Evolutionary conservation across 345 rosid genomes (phyloP).

Genomic region (Populus euphratica): DNA sequence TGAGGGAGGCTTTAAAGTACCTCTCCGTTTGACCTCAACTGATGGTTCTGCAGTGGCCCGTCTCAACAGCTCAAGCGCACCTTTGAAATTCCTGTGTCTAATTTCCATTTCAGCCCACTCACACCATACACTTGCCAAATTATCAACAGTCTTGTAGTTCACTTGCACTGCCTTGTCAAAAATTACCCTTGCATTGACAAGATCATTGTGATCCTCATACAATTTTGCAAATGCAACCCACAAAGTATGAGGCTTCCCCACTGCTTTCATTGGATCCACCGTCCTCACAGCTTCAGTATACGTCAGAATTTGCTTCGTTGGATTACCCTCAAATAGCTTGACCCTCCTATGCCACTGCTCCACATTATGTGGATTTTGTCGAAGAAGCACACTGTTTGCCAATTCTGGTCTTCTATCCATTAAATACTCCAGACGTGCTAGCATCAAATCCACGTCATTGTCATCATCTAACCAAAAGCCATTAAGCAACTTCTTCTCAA

Average conservation of each 20-base stretch:
- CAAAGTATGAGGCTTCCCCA: slow-evolving; percentile 92
- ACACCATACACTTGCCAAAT: slow-evolving; percentile 92
- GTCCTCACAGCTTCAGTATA: slow-evolving; percentile 97
- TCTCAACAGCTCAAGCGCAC: slow-evolving; percentile 85
- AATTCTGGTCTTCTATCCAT: slow-evolving; percentile 85
- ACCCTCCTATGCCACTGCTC: slow-evolving; percentile 98
- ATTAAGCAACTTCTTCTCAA: slow-evolving; percentile 71
- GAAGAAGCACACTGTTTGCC: slow-evolving; percentile 86
- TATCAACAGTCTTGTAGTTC: slow-evolving; percentile 81
- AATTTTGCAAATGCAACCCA: slow-evolving; percentile 93
- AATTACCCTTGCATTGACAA: slow-evolving; percentile 83
- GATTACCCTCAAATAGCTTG: slow-evolving; percentile 81
- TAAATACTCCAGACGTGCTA: slow-evolving; percentile 74
- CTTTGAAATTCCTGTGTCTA: slow-evolving; percentile 76
- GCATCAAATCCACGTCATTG: slow-evolving; percentile 75
- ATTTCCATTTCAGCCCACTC: slow-evolving; percentile 99
- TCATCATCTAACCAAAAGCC: slow-evolving; percentile 90
- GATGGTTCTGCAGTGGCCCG: slow-evolving; percentile 97
- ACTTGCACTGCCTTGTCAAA: slow-evolving; percentile 96
- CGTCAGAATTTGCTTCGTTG: slow-evolving; percentile 84
- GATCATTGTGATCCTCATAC: slow-evolving; percentile 77
- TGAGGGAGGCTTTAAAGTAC: slow-evolving; percentile 25
- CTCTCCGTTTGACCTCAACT: slow-evolving; percentile 88
- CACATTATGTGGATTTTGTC: slow-evolving; percentile 97
- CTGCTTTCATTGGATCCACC: slow-evolving; percentile 92